Evolutionary conservation across 2,329 filamentous ascomycete genomes (phyloP), one percentile per base, ranked within the genome.

Genomic region (Calonectria pseudoturangicola): DNA sequence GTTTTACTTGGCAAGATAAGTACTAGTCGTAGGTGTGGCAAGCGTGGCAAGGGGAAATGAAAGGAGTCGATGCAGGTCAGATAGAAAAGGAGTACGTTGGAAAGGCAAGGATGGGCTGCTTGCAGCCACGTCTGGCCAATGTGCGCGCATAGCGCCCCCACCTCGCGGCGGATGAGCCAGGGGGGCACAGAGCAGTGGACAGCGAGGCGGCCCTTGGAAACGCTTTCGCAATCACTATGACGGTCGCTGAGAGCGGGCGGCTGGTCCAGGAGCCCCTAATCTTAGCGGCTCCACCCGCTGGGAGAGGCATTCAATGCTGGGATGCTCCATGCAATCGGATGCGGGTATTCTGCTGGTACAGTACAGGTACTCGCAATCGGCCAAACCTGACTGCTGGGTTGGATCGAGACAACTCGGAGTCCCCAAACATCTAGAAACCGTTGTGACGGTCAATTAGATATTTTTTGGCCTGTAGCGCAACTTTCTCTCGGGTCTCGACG

Each of bases 241-340:
- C 15, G 54, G 54, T 25, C 54, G 54, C 54, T 60, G 54, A 41
- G 54, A 39, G 33, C n/a, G 54, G 30, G 54, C 30, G 33, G 54
- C 30, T 58, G 66, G 66, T 27, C 47, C 50, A 45, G 48, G 30
- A 30, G 67, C 68, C 74, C 71, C 75, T 79, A 79, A 79, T 74
- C 73, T 77, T 79, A 75, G 76, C 71, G 51, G 63, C 71, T 62
- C 76, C 76, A 76, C 76, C 65, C 36, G 25, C 43, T 48, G 39
- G 5, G 5, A 45, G 45, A 48, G 43, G 21, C 54, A 15, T 41
- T 39, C 15, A 25, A n/a, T 48, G 45, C n/a, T 60, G 5, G 54
- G 54, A 3, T 39, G 33, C 39, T 39, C 54, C 54, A 60, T 60
- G 54, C 54, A 43, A 60, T 28, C 54, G 39, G 33, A 60, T 60